phyloP scores from a whole-genome alignment of 768 basidiomycete genomes.

The Suillus occidentalis region DNA sequence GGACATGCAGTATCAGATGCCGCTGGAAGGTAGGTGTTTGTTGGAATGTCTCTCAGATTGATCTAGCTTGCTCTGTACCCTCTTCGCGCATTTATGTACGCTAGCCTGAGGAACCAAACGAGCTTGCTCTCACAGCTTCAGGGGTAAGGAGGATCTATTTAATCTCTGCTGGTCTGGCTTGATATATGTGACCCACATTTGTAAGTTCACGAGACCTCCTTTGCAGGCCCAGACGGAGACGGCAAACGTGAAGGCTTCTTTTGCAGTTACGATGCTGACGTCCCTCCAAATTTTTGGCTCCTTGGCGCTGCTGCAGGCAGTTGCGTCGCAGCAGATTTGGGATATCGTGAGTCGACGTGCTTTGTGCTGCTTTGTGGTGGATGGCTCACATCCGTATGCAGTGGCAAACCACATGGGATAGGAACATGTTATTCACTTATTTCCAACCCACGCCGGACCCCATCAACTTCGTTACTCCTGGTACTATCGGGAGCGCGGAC shows the following conservation, averaged over 20 bases:
- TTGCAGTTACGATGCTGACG: not conserved
- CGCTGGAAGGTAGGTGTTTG: not conserved
- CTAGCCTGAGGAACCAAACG: not conserved
- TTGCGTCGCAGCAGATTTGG: conserved; percentile 51
- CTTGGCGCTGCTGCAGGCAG: conserved; percentile 22
- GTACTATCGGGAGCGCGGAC: conserved; percentile 56
- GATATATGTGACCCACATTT: not conserved
- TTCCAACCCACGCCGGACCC: conserved; percentile 29
- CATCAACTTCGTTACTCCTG: conserved; percentile 42
- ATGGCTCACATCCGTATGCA: conserved; percentile 19
- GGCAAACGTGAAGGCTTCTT: not conserved
- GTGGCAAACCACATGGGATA: conserved; percentile 56
- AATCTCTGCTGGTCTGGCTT: not conserved
- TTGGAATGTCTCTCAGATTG: not conserved
- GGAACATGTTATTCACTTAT: conserved; percentile 30
- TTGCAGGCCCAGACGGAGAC: not conserved
- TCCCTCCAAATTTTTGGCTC: conserved; percentile 7
- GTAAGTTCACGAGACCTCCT: not conserved
- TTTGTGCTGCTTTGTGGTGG: conserved; percentile 5
- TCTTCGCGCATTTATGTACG: not conserved
- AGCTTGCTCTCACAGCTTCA: not conserved
- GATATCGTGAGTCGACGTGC: conserved; percentile 42
- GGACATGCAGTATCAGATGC: not conserved
- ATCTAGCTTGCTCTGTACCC: not conserved
- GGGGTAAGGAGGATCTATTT: not conserved